These are phyloP conservation scores for Ogataea philodendri DNA, from an alignment of 805 yeast genomes.

Conservation along the genomic window DNA sequence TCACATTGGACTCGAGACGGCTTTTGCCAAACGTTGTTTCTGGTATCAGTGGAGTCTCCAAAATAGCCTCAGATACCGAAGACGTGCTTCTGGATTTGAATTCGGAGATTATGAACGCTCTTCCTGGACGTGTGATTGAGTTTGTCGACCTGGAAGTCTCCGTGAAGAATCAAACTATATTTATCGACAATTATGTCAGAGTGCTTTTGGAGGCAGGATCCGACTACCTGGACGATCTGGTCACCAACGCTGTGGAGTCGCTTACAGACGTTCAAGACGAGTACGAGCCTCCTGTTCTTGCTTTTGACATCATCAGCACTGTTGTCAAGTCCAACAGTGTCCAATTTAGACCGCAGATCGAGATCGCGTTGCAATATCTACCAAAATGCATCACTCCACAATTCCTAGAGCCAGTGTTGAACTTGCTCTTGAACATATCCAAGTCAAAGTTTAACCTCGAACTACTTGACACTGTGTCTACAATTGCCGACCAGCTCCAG, in stretches of 20 bases:
- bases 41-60: conserved; percentile 13
- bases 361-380: conserved; percentile 34
- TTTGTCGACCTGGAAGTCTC: conserved; percentile 15
- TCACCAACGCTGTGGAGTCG: conserved; percentile 29
- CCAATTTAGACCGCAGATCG: conserved; percentile 29
- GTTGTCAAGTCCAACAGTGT: conserved; percentile 26
- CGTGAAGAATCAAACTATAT: conserved; percentile 13
- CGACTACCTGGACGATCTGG: conserved; percentile 21
- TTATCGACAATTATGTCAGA: conserved; percentile 26
- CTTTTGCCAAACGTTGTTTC: conserved; percentile 13
- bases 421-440: conserved; percentile 32
- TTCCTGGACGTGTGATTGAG: conserved; percentile 24
- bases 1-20: conserved; percentile 20
- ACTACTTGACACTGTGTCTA: conserved; percentile 37
- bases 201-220: conserved; percentile 19
- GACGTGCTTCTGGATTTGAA: conserved; percentile 26
- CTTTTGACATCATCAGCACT: conserved; percentile 30
- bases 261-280: conserved; percentile 25
- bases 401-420: conserved; percentile 33
- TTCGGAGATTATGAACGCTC: conserved; percentile 22
- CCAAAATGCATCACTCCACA: conserved; percentile 34
- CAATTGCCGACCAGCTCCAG: conserved; percentile 33
- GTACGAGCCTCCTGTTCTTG: conserved; percentile 20
- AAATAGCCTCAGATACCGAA: conserved; percentile 17
- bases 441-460: conserved; percentile 21